Base-by-base conservation (phyloP, 306 rosid genomes). In the Inga laurina region DNA sequence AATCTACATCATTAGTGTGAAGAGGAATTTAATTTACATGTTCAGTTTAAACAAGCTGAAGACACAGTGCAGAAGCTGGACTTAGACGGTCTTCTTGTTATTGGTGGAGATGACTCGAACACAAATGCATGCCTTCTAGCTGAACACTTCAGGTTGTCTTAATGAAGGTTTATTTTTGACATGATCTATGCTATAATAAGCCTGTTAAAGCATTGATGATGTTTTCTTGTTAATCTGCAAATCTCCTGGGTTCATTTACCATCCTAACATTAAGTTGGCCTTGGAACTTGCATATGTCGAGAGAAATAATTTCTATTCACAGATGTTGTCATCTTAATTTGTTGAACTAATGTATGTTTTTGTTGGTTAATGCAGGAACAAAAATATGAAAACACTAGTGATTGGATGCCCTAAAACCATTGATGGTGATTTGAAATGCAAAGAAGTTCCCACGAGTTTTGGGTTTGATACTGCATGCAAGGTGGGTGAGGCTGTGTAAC, bases 391-490 rank as follows among this genome's bases (percentile, higher is more conserved):
- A 89, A 88, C 99, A 76, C 87, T 54, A 43, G 99, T 97, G 62
- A 83, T 94, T 16, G 99, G 99, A 75, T 97, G 98, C 91, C 99
- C 99, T 61, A 97, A 97, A 92, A 97, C 99, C 82, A 97, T 97
- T 79, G 99, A 97, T 85, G 99, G 98, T 83, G 99, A 94, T 88
- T 83, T 97, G 88, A 97, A 97, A 88, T 88, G 97, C 91, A 94
- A 90, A 86, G 99, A 97, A 91, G 99, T 97, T 82, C 99, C 99
- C 32, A 81, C 91, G n/a, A 97, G 99, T 91, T 97, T 94, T 15
- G 99, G 99, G 70, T 97, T 97, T 84, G 99, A 97, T 90, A 94
- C 99, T 41, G 99, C 99, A 85, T 97, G 98, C 98, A 94, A 87
- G 99, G 99, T 97, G 87, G 87, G 41, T 79, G 64, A 65, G 74